A percentile compares a stretch with the other conserved stretches of the same genome.
These are phyloP conservation scores for Penicillium maclennaniae DNA, from an alignment of 495 filamentous ascomycete genomes.

Conservation along the genomic window DNA sequence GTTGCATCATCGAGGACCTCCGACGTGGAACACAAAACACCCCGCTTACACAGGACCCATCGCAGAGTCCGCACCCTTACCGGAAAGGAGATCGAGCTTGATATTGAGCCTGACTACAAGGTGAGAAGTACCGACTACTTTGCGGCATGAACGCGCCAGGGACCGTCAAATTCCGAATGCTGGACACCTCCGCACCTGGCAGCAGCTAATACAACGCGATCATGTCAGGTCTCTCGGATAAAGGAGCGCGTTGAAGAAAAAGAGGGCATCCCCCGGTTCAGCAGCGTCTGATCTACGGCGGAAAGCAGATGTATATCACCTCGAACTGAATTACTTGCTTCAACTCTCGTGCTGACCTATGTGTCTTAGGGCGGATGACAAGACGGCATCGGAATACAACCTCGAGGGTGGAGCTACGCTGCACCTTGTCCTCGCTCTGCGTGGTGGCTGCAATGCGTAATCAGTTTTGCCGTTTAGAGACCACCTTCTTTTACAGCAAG, in stretches of 20 bases:
- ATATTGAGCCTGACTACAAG: constrained; percentile 91
- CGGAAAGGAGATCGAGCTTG: constrained; percentile 97
- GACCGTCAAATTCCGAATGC: background rate
- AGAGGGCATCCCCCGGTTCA: constrained; percentile 97
- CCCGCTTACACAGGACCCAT: constrained; percentile 11
- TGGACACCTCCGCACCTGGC: background rate
- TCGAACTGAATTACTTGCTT: background rate
- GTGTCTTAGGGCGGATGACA: constrained; percentile 75
- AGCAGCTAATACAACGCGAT: background rate
- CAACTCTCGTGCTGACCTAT: background rate
- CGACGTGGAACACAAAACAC: background rate
- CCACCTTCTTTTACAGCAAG: constrained; percentile 14
- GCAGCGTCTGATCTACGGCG: constrained; percentile 91
- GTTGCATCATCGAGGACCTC: constrained; percentile 21
- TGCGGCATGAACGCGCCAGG: background rate
- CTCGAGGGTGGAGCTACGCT: constrained; percentile 91
- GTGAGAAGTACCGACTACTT: constrained; percentile 39
- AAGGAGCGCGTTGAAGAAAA: constrained; percentile 99
- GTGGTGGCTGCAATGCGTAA: constrained; percentile 57
- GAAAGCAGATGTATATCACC: constrained; percentile 86
- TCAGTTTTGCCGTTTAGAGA: constrained; percentile 20
- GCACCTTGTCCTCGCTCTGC: constrained; percentile 89
- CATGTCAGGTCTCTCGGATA: constrained; percentile 75
- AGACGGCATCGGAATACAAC: constrained; percentile 76
- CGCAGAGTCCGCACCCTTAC: constrained; percentile 92